A percentile compares a stretch with the other conserved stretches of the same genome.
These are phyloP conservation scores for Panaeolus papilionaceus DNA, from an alignment of 768 basidiomycete genomes.

Conservation along the genomic window DNA sequence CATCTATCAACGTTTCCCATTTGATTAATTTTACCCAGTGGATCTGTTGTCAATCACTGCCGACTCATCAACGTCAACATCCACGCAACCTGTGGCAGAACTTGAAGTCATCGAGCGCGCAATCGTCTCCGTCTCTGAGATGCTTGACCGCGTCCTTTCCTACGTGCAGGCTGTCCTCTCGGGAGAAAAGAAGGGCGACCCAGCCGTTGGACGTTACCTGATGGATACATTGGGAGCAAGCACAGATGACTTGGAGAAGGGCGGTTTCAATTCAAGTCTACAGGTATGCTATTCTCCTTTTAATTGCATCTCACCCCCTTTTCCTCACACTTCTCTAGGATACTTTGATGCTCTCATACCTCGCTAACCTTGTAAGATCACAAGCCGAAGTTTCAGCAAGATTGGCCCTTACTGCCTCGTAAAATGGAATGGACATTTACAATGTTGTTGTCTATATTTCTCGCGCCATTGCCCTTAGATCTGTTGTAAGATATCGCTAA, in stretches of 20 bases:
- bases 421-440: conserved; percentile 26
- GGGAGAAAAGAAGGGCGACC: conserved; percentile 81
- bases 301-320: conserved; percentile 16
- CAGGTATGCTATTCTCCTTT: conserved; percentile 53
- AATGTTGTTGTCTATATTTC: conserved; percentile 23
- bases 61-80: conserved; percentile 49
- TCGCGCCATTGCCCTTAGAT: conserved; percentile 20
- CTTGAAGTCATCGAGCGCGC: conserved; percentile 81
- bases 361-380: conserved; percentile 90
- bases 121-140: conserved; percentile 68
- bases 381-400: conserved; percentile 93
- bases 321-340: conserved; percentile 56
- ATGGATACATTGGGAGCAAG: conserved; percentile 86
- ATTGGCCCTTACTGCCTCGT: conserved; percentile 72
- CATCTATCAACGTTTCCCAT: conserved; percentile 4
- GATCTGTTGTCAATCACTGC: conserved; percentile 70
- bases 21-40: conserved; percentile 51
- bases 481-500: conserved; percentile 36
- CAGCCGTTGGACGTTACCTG: conserved; percentile 88
- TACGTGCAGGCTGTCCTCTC: conserved; percentile 85
- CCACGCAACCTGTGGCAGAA: conserved; percentile 65
- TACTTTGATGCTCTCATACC: conserved; percentile 92
- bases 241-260: conserved; percentile 72
- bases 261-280: conserved; percentile 75
- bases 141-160: conserved; percentile 84